Conservation (phyloP, 108 stramenopile species). For the Poteriospumella lacustris region DNA sequence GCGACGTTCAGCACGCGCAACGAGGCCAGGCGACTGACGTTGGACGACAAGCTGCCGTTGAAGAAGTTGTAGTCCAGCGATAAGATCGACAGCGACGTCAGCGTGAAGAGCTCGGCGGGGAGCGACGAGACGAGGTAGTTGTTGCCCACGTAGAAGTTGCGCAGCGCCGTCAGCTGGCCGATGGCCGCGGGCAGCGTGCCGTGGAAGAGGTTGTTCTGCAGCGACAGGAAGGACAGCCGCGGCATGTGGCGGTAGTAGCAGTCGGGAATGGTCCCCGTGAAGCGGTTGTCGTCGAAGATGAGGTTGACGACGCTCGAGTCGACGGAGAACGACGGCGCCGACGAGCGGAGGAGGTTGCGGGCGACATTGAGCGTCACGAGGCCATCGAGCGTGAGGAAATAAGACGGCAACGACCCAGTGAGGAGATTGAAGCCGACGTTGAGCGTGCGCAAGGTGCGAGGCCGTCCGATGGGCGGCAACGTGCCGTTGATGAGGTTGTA, state of each 20-base stretch:
- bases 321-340: too few species aligned
- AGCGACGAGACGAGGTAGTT: not conserved
- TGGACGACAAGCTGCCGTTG: not conserved
- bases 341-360: too few species aligned
- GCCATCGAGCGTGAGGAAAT: too few species aligned
- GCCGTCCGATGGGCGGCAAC: slow-evolving; percentile 13
- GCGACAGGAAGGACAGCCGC: too few species aligned
- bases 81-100: not conserved
- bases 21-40: not conserved
- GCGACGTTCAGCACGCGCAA: not conserved
- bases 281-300: not conserved
- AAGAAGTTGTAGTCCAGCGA: not conserved
- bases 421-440: not conserved
- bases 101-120: not conserved
- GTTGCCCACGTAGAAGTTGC: not conserved
- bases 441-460: slow-evolving; percentile 17
- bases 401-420: not conserved
- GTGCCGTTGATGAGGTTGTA: slow-evolving; percentile 31
- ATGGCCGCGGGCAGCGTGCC: not conserved
- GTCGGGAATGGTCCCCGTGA: slow-evolving; percentile 14
- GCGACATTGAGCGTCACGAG: not conserved
- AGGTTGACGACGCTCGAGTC: too few species aligned
- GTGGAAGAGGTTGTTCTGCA: too few species aligned
- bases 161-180: not conserved
- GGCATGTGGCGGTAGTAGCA: too few species aligned